phyloP scores from a whole-genome alignment of 2,329 filamentous ascomycete genomes.

The Hymenoscyphus fraxineus region DNA sequence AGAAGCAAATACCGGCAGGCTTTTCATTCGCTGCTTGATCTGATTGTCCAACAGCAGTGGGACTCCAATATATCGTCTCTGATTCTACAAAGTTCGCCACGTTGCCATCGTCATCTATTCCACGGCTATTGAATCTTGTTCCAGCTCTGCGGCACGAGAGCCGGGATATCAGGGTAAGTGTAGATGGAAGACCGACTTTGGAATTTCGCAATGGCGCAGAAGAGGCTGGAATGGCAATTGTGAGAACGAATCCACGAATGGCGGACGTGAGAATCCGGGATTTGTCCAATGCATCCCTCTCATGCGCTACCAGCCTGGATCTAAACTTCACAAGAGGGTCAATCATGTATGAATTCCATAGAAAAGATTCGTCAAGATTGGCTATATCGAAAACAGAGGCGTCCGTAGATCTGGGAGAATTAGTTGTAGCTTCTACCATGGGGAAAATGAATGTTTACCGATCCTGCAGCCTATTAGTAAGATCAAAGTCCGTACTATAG shows the following conservation, averaged over 20 bases:
- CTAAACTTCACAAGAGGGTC: constrained; percentile 86
- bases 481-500: constrained; percentile 96
- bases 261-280: constrained; percentile 89
- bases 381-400: constrained; percentile 82
- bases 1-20: constrained; percentile 68
- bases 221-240: constrained; percentile 76
- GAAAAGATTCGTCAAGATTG: constrained; percentile 84
- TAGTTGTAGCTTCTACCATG: constrained; percentile 9
- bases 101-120: constrained; percentile 95
- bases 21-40: constrained; percentile 25
- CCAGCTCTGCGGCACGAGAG: constrained; percentile 88
- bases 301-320: constrained; percentile 69
- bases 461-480: constrained; percentile 90
- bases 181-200: constrained; percentile 71
- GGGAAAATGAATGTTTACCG: constrained; percentile 48
- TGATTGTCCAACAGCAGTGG: constrained; percentile 40
- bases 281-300: constrained; percentile 75
- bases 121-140: constrained; percentile 93
- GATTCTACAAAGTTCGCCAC: constrained; percentile 99
- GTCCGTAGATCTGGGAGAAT: constrained; percentile 61
- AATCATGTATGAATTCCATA: constrained; percentile 99
- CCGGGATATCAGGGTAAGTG: constrained; percentile 84
- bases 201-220: constrained; percentile 65
- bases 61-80: constrained; percentile 87
- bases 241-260: constrained; percentile 87